These are phyloP conservation scores for Talaromyces sp. DNA, from an alignment of 2,329 filamentous ascomycete species.

Conservation along the genomic window DNA sequence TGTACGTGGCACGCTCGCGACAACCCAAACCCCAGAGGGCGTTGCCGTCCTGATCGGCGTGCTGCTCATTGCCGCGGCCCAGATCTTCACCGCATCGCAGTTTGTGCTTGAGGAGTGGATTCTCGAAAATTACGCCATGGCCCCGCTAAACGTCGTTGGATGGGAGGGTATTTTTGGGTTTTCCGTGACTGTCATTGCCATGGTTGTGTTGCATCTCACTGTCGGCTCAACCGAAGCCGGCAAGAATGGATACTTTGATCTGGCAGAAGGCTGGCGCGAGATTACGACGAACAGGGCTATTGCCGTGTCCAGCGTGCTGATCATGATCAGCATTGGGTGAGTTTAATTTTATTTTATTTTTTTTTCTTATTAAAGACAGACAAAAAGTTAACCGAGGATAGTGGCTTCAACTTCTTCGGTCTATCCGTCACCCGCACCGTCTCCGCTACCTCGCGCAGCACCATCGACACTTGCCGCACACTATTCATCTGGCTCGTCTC, in stretches of 20 bases:
- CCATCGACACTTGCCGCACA: conserved; percentile 91
- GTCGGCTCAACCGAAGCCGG: conserved; percentile 72
- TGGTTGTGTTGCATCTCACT: conserved; percentile 71
- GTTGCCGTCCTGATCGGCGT: conserved; percentile 74
- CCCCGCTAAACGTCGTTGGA: conserved; percentile 85
- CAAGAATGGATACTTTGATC: conserved; percentile 80
- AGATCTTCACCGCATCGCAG: conserved; percentile 94
- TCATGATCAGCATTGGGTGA: conserved; percentile 97
- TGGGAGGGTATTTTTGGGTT: conserved; percentile 97
- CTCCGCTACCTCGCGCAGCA: conserved; percentile 87
- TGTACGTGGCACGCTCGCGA: conserved; percentile 28
- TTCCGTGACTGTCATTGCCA: conserved; percentile 67
- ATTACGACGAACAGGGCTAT: conserved; percentile 68
- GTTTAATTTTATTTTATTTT: conserved; percentile 23
- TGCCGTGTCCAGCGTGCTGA: conserved; percentile 71
- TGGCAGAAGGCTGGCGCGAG: conserved; percentile 76
- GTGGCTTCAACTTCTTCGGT: conserved; percentile 98
- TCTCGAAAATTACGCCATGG: conserved; percentile 69
- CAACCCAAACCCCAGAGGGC: conserved; percentile 50
- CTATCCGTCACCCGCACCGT: conserved; percentile 85
- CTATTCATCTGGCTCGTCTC: conserved; percentile 98
- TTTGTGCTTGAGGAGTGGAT: conserved; percentile 96
- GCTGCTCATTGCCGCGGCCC: conserved; percentile 82
- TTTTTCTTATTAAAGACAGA: neutral
- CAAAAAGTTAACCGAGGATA: conserved; percentile 28